A percentile compares a stretch with the other conserved stretches of the same genome.
These are phyloP conservation scores for Fusarium sterilihyphosum DNA, from an alignment of 2,329 filamentous ascomycete species.

Conservation along the genomic window DNA sequence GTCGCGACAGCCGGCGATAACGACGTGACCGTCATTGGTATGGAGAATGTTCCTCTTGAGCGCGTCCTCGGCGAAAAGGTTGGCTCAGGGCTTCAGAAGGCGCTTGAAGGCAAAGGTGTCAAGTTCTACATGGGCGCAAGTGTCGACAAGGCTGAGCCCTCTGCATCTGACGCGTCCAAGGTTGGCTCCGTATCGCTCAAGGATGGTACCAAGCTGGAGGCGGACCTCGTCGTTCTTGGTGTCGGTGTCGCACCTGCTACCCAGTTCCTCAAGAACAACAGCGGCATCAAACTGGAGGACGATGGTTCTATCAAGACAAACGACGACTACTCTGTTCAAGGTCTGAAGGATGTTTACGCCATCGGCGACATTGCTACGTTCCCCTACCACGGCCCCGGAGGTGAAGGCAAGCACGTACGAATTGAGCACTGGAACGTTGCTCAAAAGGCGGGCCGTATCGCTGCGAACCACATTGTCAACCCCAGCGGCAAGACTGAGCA, in stretches of 20 bases:
- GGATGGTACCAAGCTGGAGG: slow-evolving; percentile 84
- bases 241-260: slow-evolving; percentile 90
- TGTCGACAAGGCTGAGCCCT: slow-evolving; percentile 85
- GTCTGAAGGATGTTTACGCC: slow-evolving; percentile 85
- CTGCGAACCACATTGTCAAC: slow-evolving; percentile 79
- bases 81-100: slow-evolving; percentile 80
- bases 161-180: slow-evolving; percentile 70
- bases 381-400: slow-evolving; percentile 91
- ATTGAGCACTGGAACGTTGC: slow-evolving; percentile 99
- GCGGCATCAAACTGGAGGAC: slow-evolving; percentile 73
- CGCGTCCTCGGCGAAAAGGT: slow-evolving; percentile 85
- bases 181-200: slow-evolving; percentile 86
- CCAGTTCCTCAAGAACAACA: slow-evolving; percentile 79
- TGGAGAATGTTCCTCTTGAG: slow-evolving; percentile 87
- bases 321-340: slow-evolving; percentile 79
- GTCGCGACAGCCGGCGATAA: slow-evolving; percentile 84
- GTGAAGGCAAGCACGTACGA: slow-evolving; percentile 75
- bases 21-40: slow-evolving; percentile 85
- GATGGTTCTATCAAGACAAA: slow-evolving; percentile 90
- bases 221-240: slow-evolving; percentile 91
- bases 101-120: slow-evolving; percentile 85
- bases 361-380: slow-evolving; percentile 96
- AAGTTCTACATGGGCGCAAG: slow-evolving; percentile 85
- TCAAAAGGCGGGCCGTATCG: slow-evolving; percentile 87
- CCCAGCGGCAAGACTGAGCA: slow-evolving; percentile 69